Evolutionary conservation across 1,284 basidiomycete species (phyloP), one percentile per base, ranked within the genome.

Genomic region (Cutaneotrichosporon arboriforme): DNA sequence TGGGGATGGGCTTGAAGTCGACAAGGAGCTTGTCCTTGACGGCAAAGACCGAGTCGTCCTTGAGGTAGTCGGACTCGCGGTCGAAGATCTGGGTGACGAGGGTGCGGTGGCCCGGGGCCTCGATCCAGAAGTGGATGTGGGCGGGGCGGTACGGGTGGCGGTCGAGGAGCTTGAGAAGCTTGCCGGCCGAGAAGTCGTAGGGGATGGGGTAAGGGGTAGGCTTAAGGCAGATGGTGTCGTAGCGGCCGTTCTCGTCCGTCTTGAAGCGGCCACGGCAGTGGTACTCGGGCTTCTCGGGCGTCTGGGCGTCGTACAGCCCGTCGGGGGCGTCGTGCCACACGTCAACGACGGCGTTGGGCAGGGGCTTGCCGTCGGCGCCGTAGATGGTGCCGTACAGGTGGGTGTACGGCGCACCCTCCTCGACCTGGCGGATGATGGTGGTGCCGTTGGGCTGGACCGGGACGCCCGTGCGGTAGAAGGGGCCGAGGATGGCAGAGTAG

Each of bases 191-290:
- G 34, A 59, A 59, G 57, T 75, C 74, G 63, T 64, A 74, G 2
- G 74, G 73, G 48, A 76, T 72, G 0, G 74, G 72, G 58, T 75
- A 76, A 5, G 74, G 59, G 7, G 68, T 72, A 18, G 73, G 73
- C 26, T 62, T 60, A 15, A 76, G 62, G 50, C 67, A 69, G 46
- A 66, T 56, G 5, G 64, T 52, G 22, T 60, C 58, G 49, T 74
- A 75, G 8, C 61, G n/a, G 2, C 73, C 73, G 13, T 70, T 43
- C 10, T 54, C 57, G 45, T 68, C 71, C 14, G 73, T 72, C 35
- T 59, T 60, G 60, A 73, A 74, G 15, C 61, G 57, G 18, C 69
- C 69, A 36, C 65, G 56, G 49, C 67, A 67, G 54, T 70, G 62
- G 51, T 61, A 64, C 41, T 74, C 68, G 4, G 74, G 70, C 60